These are phyloP conservation scores for Nosema muscidifuracis DNA, from an alignment of 371 early-diverging fungal genomes.

Conservation along the genomic window DNA sequence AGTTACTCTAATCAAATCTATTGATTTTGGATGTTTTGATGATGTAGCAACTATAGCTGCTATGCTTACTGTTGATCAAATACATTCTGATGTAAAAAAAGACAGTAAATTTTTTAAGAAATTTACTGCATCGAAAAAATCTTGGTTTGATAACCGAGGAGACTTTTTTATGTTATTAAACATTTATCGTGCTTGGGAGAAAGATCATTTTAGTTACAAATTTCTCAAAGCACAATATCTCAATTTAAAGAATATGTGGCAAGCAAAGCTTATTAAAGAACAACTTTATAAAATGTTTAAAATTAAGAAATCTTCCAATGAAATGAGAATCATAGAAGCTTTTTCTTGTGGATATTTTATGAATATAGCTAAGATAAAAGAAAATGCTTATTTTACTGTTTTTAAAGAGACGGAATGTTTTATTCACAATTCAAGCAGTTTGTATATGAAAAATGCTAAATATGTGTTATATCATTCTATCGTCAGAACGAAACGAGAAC, in stretches of 20 bases:
- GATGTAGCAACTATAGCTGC: slow-evolving; percentile 87
- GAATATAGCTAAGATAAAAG: slow-evolving; percentile 67
- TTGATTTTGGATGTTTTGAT: slow-evolving; percentile 74
- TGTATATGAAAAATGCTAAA: slow-evolving; percentile 82
- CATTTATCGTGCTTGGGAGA: slow-evolving; percentile 35
- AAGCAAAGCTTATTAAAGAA: slow-evolving; percentile 27
- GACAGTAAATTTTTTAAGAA: slow-evolving; percentile 81
- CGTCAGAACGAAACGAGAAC: slow-evolving; percentile 85
- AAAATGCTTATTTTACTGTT: slow-evolving; percentile 83
- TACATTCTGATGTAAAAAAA: slow-evolving; percentile 79
- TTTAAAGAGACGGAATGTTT: slow-evolving; percentile 84
- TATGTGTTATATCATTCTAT: slow-evolving; percentile 92
- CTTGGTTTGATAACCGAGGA: slow-evolving; percentile 22
- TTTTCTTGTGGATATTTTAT: slow-evolving; percentile 48
- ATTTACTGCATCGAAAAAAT: slow-evolving; percentile 76
- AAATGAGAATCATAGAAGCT: slow-evolving; percentile 24
- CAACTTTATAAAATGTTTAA: slow-evolving; percentile 30
- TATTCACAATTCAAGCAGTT: slow-evolving; percentile 81
- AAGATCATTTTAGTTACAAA: not conserved
- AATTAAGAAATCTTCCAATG: not conserved
- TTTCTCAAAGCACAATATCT: slow-evolving; percentile 19
- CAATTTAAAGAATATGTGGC: slow-evolving; percentile 13
- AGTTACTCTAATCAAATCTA: slow-evolving; percentile 78
- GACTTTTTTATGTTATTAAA: slow-evolving; percentile 38
- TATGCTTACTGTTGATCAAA: slow-evolving; percentile 85